A percentile compares a stretch with the other conserved stretches of the same genome.
phyloP scores from a whole-genome alignment of 2,329 filamentous ascomycete genomes.

The Xylaria sp. region DNA sequence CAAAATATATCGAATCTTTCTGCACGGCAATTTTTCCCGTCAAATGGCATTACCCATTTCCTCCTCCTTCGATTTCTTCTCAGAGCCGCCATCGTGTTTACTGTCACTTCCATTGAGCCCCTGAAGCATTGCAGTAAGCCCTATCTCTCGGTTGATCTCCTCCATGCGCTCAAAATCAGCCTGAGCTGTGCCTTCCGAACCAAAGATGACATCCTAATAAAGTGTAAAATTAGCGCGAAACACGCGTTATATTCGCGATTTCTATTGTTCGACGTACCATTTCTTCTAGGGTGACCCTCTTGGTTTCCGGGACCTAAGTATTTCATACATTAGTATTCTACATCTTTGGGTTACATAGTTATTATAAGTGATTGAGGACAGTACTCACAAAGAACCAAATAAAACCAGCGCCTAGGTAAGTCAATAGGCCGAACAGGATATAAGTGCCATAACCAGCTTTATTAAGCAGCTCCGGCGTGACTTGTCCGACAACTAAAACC shows the following conservation, averaged over 20 bases:
- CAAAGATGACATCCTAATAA: conserved; percentile 68
- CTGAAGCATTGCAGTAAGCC: conserved; percentile 54
- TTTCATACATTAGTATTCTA: not conserved
- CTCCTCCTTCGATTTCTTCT: conserved; percentile 29
- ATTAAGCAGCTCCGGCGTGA: conserved; percentile 71
- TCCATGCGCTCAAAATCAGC: conserved; percentile 73
- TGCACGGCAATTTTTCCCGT: not conserved
- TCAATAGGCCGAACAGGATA: conserved; percentile 71
- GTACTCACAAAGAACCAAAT: conserved; percentile 63
- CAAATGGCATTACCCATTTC: not conserved
- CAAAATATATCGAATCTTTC: not conserved
- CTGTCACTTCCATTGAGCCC: conserved; percentile 32
- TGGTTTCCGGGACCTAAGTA: conserved; percentile 60
- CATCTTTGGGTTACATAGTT: too few species aligned
- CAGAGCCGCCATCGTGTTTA: conserved; percentile 32
- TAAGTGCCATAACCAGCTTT: conserved; percentile 73
- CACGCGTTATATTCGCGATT: not conserved
- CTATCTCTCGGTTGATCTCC: conserved; percentile 75
- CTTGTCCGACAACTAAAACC: conserved; percentile 66
- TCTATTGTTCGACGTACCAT: conserved; percentile 51
- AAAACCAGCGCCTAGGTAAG: conserved; percentile 64
- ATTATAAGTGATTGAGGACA: not conserved
- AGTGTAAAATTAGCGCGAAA: not conserved
- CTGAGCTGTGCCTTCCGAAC: conserved; percentile 67
- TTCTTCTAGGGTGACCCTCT: conserved; percentile 67